A percentile compares a stretch with the other conserved stretches of the same genome.
Evolutionary conservation across 2,329 filamentous ascomycete species (phyloP).

Genomic region (Fusarium odoratissimum): DNA sequence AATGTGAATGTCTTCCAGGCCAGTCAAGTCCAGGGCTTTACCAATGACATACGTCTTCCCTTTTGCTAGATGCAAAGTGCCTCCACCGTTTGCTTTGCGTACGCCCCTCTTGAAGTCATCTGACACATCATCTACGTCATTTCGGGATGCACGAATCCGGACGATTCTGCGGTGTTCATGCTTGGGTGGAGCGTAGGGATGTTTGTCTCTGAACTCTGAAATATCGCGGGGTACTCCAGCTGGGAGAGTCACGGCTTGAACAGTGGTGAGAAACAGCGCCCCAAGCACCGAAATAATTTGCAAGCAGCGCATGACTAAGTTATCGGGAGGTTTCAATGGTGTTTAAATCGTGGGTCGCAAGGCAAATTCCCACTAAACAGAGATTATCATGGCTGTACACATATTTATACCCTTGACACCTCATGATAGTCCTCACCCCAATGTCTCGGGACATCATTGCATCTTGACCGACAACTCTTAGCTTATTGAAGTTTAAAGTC

Average conservation of each 20-base stretch:
- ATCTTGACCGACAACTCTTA: neutral
- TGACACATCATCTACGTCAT: slow-evolving; percentile 34
- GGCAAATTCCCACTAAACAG: neutral
- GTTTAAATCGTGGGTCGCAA: rapidly evolving
- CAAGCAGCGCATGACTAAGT: neutral
- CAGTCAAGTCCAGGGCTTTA: slow-evolving; percentile 68
- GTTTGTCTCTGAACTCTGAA: slow-evolving; percentile 34
- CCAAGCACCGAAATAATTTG: neutral
- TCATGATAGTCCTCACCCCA: neutral
- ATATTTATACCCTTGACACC: neutral
- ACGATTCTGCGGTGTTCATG: slow-evolving; percentile 16
- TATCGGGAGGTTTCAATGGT: neutral
- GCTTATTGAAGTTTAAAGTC: neutral
- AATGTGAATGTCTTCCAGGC: slow-evolving; percentile 67
- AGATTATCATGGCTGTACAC: neutral
- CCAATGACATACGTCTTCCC: slow-evolving; percentile 68
- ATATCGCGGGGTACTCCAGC: slow-evolving; percentile 15
- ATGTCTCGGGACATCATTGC: neutral
- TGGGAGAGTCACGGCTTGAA: slow-evolving; percentile 14
- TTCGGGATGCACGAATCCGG: slow-evolving; percentile 29
- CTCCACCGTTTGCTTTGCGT: slow-evolving; percentile 66
- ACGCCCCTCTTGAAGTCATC: slow-evolving; percentile 29
- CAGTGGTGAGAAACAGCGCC: neutral
- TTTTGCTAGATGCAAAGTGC: slow-evolving; percentile 65
- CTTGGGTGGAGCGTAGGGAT: slow-evolving; percentile 30